Conservation (phyloP, 306 rosid genomes). For the Heteromeles arbutifolia region DNA sequence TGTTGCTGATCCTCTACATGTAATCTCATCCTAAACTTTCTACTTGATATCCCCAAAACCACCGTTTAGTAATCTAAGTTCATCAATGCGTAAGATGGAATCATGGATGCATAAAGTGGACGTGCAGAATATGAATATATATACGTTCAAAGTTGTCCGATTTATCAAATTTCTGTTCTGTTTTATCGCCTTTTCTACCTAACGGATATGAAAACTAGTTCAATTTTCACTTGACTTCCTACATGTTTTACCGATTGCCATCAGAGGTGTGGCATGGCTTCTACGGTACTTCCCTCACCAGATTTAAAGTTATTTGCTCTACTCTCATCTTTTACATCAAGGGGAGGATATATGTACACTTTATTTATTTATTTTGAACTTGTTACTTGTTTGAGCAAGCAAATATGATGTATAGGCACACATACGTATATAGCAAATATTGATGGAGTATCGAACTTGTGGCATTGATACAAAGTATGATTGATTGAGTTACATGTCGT, state of each 20-base stretch:
- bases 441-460: background rate
- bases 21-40: too few relatives aligned
- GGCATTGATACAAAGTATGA: too few relatives aligned
- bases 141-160: background rate
- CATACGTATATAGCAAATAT: background rate
- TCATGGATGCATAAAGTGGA: too few relatives aligned
- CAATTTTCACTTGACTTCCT: background rate
- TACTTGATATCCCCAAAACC: too few relatives aligned
- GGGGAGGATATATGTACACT: background rate
- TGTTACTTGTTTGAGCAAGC: background rate
- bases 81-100: too few relatives aligned
- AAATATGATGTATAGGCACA: background rate
- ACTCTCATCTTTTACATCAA: background rate
- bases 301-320: background rate
- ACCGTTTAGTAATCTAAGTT: too few relatives aligned
- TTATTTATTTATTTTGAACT: too few relatives aligned
- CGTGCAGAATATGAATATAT: background rate
- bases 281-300: conserved; percentile 67
- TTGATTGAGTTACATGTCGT: too few relatives aligned
- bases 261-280: conserved; percentile 78
- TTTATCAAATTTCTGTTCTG: background rate
- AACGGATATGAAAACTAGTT: background rate
- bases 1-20: too few relatives aligned
- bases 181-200: background rate
- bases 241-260: conserved; percentile 38